These are phyloP conservation scores for Brassica cretica DNA, from an alignment of 345 rosid species.

Conservation along the genomic window DNA sequence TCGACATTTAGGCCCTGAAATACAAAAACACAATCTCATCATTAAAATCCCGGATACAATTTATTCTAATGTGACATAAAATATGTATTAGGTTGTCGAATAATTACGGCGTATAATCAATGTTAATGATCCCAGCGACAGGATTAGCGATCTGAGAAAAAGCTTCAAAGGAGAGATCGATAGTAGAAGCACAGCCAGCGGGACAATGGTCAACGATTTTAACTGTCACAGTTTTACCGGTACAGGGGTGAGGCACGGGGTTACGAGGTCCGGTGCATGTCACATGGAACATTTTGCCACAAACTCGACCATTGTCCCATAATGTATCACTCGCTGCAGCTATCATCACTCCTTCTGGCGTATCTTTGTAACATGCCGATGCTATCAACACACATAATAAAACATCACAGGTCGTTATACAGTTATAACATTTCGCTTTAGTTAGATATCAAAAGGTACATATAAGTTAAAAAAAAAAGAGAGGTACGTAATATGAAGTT, in stretches of 20 bases:
- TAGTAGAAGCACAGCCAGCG: slow-evolving; percentile 36
- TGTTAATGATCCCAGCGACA: slow-evolving; percentile 44
- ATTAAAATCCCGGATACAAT: not conserved
- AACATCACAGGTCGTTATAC: not conserved
- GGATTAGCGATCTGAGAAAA: slow-evolving; percentile 48
- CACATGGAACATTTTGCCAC: slow-evolving; percentile 48
- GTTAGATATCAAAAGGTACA: not conserved
- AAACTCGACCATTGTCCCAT: slow-evolving; percentile 48
- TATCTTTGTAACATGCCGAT: slow-evolving; percentile 41
- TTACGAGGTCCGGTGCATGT: slow-evolving; percentile 45
- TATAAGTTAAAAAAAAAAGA: no score
- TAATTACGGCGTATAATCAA: slow-evolving; percentile 36
- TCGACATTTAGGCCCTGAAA: slow-evolving; percentile 23
- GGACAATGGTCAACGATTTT: slow-evolving; percentile 50
- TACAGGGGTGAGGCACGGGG: slow-evolving; percentile 45
- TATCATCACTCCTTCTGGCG: slow-evolving; percentile 39
- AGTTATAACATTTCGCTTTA: not conserved
- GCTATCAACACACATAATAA: slow-evolving; percentile 35
- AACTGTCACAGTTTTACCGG: slow-evolving; percentile 38
- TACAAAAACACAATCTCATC: slow-evolving; percentile 6
- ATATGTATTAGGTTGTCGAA: not conserved
- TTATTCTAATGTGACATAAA: not conserved
- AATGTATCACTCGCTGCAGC: slow-evolving; percentile 54
- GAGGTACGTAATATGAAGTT: not conserved
- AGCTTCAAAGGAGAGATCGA: slow-evolving; percentile 54